Evolutionary conservation across 169 alveolate species (phyloP).

Genomic region (Plasmodium blacklocki): DNA sequence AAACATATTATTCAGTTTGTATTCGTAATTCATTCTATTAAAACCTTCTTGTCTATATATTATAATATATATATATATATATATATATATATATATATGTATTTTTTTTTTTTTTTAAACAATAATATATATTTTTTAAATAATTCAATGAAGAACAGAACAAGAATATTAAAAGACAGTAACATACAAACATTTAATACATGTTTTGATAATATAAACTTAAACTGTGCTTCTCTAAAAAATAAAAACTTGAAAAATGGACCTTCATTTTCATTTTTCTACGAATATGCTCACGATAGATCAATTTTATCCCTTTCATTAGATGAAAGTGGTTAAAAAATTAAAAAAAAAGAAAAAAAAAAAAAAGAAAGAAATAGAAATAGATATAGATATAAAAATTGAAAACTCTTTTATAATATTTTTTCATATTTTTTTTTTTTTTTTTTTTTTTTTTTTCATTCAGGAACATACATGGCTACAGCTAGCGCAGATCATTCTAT

Average conservation of each 20-base stretch:
- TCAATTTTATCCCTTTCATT: slow-evolving; percentile 56
- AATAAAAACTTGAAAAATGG: slow-evolving; percentile 58
- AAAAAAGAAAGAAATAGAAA: background rate
- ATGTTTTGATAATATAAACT: slow-evolving; percentile 60
- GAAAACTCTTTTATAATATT: background rate
- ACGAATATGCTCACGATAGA: slow-evolving; percentile 74
- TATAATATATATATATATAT: too few species aligned
- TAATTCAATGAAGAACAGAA: slow-evolving; percentile 29
- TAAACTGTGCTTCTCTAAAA: slow-evolving; percentile 47
- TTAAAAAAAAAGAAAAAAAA: too few species aligned
- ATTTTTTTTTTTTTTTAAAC: background rate
- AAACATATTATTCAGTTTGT: background rate
- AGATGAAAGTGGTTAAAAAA: slow-evolving; percentile 68
- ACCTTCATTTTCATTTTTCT: slow-evolving; percentile 63
- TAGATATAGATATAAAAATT: background rate
- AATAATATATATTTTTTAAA: background rate
- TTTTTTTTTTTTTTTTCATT: background rate
- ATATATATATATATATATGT: background rate
- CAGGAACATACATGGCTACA: slow-evolving; percentile 74
- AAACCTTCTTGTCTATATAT: background rate
- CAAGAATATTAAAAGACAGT: slow-evolving; percentile 13
- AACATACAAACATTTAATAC: slow-evolving; percentile 60
- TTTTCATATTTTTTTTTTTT: background rate
- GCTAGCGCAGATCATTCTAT: slow-evolving; percentile 75
- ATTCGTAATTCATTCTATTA: slow-evolving; percentile 1